Evolutionary conservation across 2,329 filamentous ascomycete genomes (phyloP).

Genomic region (Sodiomyces alkalinus): DNA sequence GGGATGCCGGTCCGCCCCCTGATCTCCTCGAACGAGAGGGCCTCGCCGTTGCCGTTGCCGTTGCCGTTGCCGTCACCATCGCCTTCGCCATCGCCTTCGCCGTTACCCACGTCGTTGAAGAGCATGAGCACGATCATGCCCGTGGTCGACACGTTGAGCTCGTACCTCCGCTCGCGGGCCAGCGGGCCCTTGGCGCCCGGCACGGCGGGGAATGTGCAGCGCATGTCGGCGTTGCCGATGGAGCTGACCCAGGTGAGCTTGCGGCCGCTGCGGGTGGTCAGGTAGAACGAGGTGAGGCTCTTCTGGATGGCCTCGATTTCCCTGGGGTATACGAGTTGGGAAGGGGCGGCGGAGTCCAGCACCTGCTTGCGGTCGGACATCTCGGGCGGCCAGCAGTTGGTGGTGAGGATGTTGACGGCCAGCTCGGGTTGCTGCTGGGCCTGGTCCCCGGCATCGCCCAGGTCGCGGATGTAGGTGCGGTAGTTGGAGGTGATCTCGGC

Average conservation of each 20-base stretch:
- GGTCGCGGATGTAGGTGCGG: constrained; percentile 45
- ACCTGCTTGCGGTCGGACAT: constrained; percentile 53
- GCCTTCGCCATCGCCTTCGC: too few species aligned
- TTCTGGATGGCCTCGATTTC: constrained; percentile 62
- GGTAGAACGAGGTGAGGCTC: constrained; percentile 81
- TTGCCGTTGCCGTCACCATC: too few species aligned
- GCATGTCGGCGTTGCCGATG: constrained; percentile 70
- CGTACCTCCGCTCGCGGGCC: constrained; percentile 58
- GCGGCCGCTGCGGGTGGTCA: constrained; percentile 72
- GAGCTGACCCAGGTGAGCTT: constrained; percentile 68
- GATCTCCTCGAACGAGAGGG: constrained; percentile 58
- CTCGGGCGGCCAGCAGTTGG: constrained; percentile 89
- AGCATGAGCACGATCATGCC: constrained; percentile 80
- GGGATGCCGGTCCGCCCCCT: constrained; percentile 71
- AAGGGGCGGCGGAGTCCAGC: constrained; percentile 29
- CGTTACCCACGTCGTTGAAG: constrained; percentile 62
- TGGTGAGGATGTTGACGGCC: constrained; percentile 72
- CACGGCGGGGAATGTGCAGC: constrained; percentile 59
- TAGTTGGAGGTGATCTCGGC: constrained; percentile 69
- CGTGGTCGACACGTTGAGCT: constrained; percentile 84
- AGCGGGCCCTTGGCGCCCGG: constrained; percentile 50
- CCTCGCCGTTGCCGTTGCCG: too few species aligned
- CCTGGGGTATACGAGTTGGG: constrained; percentile 56
- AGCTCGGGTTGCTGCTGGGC: constrained; percentile 57
- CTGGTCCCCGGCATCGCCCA: constrained; percentile 29